Conservation (phyloP, 495 filamentous ascomycete genomes). For the Xylaria sp. region DNA sequence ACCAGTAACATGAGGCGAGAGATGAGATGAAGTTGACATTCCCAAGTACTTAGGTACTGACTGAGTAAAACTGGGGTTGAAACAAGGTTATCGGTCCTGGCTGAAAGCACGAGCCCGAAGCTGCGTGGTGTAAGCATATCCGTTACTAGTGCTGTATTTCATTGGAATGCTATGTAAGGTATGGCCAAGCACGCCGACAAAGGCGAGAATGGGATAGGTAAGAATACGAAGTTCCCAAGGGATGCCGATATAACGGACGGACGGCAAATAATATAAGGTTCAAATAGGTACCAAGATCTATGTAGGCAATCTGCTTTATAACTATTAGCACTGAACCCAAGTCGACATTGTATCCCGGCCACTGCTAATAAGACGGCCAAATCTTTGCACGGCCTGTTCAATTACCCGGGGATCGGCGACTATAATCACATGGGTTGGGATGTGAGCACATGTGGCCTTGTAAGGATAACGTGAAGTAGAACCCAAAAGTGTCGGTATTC, state of each 20-base stretch:
- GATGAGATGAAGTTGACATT: not conserved
- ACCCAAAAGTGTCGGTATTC: not conserved
- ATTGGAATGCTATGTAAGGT: not conserved
- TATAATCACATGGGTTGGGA: not conserved
- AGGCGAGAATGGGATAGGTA: constrained; percentile 3
- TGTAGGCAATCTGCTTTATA: too few relatives aligned
- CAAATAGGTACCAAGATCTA: too few relatives aligned
- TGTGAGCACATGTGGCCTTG: not conserved
- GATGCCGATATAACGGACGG: not conserved
- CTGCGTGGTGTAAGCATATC: not conserved
- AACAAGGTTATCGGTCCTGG: not conserved
- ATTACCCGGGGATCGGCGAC: too few relatives aligned
- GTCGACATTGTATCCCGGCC: not conserved
- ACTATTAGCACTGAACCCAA: not conserved
- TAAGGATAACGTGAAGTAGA: not conserved
- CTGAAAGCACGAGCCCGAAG: not conserved
- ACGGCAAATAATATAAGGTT: not conserved
- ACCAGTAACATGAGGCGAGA: not conserved
- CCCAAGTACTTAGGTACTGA: not conserved
- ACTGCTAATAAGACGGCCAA: not conserved
- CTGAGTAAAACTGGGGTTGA: not conserved
- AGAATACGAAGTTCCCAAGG: not conserved
- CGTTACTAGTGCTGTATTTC: not conserved
- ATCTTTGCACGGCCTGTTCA: too few relatives aligned
- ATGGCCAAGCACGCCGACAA: not conserved